A percentile compares a stretch with the other conserved stretches of the same genome.
Conservation (phyloP, 495 filamentous ascomycete species). For the Hypoxylon fragiforme region DNA sequence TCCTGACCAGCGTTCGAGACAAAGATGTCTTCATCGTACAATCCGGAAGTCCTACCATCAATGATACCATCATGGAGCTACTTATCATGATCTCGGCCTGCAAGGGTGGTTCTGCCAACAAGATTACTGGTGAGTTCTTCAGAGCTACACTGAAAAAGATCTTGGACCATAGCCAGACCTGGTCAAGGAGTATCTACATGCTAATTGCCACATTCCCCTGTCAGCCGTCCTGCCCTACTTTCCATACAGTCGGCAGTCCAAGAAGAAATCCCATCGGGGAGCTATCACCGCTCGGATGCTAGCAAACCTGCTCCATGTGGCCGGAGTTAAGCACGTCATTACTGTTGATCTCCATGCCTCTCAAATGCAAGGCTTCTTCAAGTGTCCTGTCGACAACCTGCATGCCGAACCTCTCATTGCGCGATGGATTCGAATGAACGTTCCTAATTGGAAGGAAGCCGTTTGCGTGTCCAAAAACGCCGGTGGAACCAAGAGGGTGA, state of each 20-base stretch:
- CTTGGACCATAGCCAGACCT: constrained; percentile 6
- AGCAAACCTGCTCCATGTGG: constrained; percentile 89
- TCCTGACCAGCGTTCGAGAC: constrained; percentile 90
- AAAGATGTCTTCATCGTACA: constrained; percentile 99
- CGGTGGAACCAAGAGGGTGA: constrained; percentile 93
- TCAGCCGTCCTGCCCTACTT: constrained; percentile 97
- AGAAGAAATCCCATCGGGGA: constrained; percentile 97
- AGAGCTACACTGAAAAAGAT: background rate
- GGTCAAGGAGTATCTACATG: constrained; percentile 32
- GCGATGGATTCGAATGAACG: constrained; percentile 89
- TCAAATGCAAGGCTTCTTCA: constrained; percentile 99
- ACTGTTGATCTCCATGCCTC: constrained; percentile 96
- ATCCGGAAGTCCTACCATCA: constrained; percentile 94
- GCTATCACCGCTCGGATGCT: constrained; percentile 97
- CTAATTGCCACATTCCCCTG: constrained; percentile 20
- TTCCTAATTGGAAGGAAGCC: constrained; percentile 82
- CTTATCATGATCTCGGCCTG: constrained; percentile 98
- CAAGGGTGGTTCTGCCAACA: constrained; percentile 95
- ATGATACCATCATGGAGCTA: constrained; percentile 98
- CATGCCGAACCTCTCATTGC: constrained; percentile 96
- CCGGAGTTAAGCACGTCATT: constrained; percentile 95
- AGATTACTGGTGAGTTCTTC: constrained; percentile 79
- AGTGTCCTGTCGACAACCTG: constrained; percentile 95
- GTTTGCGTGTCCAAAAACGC: constrained; percentile 98
- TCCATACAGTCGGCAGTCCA: constrained; percentile 96